Base-by-base conservation (phyloP, 257 asterid genomes). In the Solanum chmielewskii region DNA sequence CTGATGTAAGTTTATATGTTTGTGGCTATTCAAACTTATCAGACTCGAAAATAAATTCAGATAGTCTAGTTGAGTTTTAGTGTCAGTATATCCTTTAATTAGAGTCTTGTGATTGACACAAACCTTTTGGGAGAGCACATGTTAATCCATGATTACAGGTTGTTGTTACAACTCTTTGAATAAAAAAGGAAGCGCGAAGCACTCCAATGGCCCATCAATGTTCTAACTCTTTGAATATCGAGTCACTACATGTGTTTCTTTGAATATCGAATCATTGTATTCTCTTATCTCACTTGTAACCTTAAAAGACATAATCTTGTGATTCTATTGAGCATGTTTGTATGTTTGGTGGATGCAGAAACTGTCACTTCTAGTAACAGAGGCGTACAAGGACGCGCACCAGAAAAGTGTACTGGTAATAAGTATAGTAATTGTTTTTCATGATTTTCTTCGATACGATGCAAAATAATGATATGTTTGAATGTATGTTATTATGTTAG, bases 371-470 rank as follows among this genome's bases (percentile, higher is more conserved):
- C 89, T 96, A 88, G 93, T 96, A 70, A 95, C 97, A 3, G 98
- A 95, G 88, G 99, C 99, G 5, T 96, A 95, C 94, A 93, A 90
- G 87, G 98, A 96, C 42, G 99, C 99, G 3, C 99, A 96, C 90
- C 93, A 93, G 91, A 96, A 96, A 90, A 96, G 99, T 88, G 98
- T 96, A 62, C 62, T 82, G 97, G 99, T 37, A 37, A 37, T 37
- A 37, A 37, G 1, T 3, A 2, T 60, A 23, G 15, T 68, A 16
- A 39, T 9, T 8, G 7, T 6, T n/a, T n/a, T 62, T n/a, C 66
- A 9, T 68, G 80, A 41, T 66, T 16, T 52, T 42, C 45, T 12
- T 27, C 10, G 12, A 44, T 25, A 69, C 8, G 16, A 68, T 15
- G 47, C 31, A 41, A 62, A 9, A 68, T 59, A 9, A 68, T 35